These are phyloP conservation scores for Purshia tridentata DNA, from an alignment of 306 rosid genomes.

Conservation along the genomic window DNA sequence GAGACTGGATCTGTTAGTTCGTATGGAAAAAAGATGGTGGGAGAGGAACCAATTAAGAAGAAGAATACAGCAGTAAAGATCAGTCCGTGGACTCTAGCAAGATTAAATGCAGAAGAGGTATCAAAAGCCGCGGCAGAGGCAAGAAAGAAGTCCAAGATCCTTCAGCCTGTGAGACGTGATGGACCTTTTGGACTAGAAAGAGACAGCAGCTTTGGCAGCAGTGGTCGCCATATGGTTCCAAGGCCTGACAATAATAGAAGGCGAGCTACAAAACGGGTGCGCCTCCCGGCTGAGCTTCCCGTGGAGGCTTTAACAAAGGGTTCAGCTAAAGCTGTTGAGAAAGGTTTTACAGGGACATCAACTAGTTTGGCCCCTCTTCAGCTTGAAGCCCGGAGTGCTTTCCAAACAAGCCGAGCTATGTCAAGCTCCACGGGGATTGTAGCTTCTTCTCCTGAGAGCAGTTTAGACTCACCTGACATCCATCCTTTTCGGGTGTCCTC, in stretches of 20 bases:
- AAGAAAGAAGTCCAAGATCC: constrained; percentile 84
- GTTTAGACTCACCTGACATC: constrained; percentile 87
- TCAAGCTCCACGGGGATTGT: constrained; percentile 64
- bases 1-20: constrained; percentile 89
- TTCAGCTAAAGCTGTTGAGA: constrained; percentile 46
- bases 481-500: constrained; percentile 77
- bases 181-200: constrained; percentile 52
- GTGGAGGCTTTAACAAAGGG: constrained; percentile 50
- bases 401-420: constrained; percentile 70
- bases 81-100: constrained; percentile 96
- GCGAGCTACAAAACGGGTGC: constrained; percentile 68
- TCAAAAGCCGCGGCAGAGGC: constrained; percentile 98
- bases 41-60: constrained; percentile 65
- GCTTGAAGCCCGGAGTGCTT: constrained; percentile 74
- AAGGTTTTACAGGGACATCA: constrained; percentile 55
- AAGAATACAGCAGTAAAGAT: constrained; percentile 85
- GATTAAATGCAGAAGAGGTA: constrained; percentile 85
- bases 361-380: constrained; percentile 76
- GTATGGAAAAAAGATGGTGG: constrained; percentile 51
- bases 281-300: constrained; percentile 81
- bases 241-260: constrained; percentile 67
- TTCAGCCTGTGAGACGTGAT: constrained; percentile 78
- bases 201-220: constrained; percentile 65
- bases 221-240: constrained; percentile 61
- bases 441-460: constrained; percentile 93